Evolutionary conservation across 2,329 filamentous ascomycete species (phyloP).

Genomic region (Daldinia sp.): DNA sequence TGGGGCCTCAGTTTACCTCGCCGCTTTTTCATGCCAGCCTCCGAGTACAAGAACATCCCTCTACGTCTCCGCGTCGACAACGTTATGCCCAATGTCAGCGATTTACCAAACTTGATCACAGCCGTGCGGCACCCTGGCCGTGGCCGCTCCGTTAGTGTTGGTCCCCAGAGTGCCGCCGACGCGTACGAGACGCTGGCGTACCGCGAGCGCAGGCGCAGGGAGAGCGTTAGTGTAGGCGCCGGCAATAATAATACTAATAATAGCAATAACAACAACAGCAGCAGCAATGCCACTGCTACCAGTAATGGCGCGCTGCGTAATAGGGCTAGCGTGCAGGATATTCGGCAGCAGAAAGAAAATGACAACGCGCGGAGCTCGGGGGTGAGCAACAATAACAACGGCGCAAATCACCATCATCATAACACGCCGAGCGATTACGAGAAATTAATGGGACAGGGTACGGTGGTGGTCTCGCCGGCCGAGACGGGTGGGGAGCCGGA

Average conservation of each 20-base stretch:
- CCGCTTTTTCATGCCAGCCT: constrained; percentile 90
- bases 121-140: constrained; percentile 83
- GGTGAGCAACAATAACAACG: not conserved
- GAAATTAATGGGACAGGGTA: constrained; percentile 78
- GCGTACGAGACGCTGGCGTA: constrained; percentile 96
- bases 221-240: constrained; percentile 59
- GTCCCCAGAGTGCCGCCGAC: constrained; percentile 95
- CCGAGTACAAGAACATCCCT: constrained; percentile 87
- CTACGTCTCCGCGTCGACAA: constrained; percentile 81
- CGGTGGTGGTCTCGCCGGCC: constrained; percentile 56
- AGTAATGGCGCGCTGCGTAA: constrained; percentile 61
- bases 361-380: constrained; percentile 15
- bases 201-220: constrained; percentile 73
- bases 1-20: constrained; percentile 84
- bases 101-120: constrained; percentile 84
- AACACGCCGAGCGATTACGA: constrained; percentile 71
- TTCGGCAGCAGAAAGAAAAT: constrained; percentile 40
- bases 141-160: constrained; percentile 86
- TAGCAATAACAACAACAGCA: constrained; percentile 59
- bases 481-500: constrained; percentile 53
- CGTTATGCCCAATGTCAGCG: constrained; percentile 88
- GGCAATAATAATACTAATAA: not conserved
- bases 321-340: constrained; percentile 59
- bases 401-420: not conserved
- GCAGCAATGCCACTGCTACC: not conserved